phyloP scores from a whole-genome alignment of 345 rosid species.

The Tarenaya hassleriana region DNA sequence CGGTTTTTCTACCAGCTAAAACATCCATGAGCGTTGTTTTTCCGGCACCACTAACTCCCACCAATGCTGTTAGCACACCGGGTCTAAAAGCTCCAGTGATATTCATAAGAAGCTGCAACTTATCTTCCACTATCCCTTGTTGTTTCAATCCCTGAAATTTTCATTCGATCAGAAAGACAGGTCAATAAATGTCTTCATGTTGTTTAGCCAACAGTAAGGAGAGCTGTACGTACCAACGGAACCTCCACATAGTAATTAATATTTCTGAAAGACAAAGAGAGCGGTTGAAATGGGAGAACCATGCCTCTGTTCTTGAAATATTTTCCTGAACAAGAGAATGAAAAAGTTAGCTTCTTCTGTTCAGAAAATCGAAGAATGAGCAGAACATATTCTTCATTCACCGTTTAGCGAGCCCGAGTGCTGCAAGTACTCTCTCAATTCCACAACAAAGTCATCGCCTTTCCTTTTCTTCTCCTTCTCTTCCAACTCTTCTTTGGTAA shows the following conservation, averaged over 20 bases:
- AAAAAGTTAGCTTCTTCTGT: slow-evolving; percentile 10
- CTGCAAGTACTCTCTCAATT: slow-evolving; percentile 75
- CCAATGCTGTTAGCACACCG: slow-evolving; percentile 86
- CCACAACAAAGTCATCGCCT: slow-evolving; percentile 63
- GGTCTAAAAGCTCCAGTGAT: slow-evolving; percentile 96
- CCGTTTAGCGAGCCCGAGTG: slow-evolving; percentile 72
- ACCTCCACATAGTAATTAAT: slow-evolving; percentile 87
- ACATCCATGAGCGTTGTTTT: slow-evolving; percentile 99
- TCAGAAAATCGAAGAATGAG: slow-evolving; percentile 14
- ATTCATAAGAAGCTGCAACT: slow-evolving; percentile 74
- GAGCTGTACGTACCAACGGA: slow-evolving; percentile 55
- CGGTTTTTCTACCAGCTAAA: slow-evolving; percentile 95
- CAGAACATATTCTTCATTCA: slow-evolving; percentile 23
- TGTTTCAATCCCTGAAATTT: slow-evolving; percentile 77
- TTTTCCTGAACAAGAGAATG: slow-evolving; percentile 49
- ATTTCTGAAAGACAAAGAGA: slow-evolving; percentile 81
- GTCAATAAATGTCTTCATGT: slow-evolving; percentile 10
- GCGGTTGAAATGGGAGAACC: slow-evolving; percentile 99
- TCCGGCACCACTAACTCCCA: slow-evolving; percentile 98
- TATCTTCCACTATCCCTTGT: slow-evolving; percentile 78
- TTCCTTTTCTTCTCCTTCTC: slow-evolving; percentile 79
- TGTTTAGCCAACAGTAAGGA: slow-evolving; percentile 2
- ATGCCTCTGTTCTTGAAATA: slow-evolving; percentile 84
- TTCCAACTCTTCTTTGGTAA: slow-evolving; percentile 82
- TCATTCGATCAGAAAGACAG: slow-evolving; percentile 18